phyloP scores from a whole-genome alignment of 208 protist genomes.

The Acanthamoeba culbertsoni region DNA sequence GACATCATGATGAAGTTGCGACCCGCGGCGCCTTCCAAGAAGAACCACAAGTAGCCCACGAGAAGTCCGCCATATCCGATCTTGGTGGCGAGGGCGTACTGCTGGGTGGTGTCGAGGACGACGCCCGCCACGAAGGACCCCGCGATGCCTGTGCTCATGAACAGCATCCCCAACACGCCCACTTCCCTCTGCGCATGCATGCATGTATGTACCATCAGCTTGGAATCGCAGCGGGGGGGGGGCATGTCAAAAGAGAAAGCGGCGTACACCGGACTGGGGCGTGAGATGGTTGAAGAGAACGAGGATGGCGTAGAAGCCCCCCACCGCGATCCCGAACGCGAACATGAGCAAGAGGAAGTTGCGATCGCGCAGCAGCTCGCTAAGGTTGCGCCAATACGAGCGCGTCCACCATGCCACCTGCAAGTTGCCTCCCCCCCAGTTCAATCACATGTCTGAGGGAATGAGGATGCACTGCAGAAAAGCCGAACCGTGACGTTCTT shows the following conservation, averaged over 20 bases:
- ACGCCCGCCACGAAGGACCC: constrained; percentile 5
- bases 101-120: neutral
- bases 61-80: neutral
- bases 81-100: neutral
- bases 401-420: constrained; percentile 9
- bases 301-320: neutral
- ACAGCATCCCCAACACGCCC: neutral
- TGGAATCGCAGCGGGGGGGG: too few species aligned
- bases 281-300: neutral
- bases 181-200: neutral
- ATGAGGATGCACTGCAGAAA: neutral
- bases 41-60: neutral
- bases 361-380: constrained; percentile 7
- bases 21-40: neutral
- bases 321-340: neutral
- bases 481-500: neutral
- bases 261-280: neutral
- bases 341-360: constrained; percentile 30
- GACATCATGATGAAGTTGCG: constrained; percentile 41
- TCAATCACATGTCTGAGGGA: neutral
- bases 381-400: neutral
- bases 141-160: neutral
- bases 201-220: neutral
- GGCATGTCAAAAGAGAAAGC: too few species aligned
- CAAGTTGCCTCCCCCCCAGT: neutral